Conservation (phyloP, 2,329 filamentous ascomycete species). For the Polychaeton citri region DNA sequence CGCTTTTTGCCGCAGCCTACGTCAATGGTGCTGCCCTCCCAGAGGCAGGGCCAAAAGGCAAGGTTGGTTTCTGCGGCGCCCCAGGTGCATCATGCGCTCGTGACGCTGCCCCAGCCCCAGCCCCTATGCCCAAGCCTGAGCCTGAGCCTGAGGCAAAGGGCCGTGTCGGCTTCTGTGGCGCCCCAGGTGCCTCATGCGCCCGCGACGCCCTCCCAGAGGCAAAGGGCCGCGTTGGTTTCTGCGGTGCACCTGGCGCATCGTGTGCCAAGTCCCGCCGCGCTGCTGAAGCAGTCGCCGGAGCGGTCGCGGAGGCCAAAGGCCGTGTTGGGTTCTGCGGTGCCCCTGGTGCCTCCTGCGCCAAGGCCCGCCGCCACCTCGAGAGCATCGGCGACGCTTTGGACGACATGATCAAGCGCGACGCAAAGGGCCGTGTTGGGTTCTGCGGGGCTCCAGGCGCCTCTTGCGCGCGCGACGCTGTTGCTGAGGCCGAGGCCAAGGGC, state of each 20-base stretch:
- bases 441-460: constrained; percentile 28
- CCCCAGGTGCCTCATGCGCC: constrained; percentile 29
- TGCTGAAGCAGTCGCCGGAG: constrained; percentile 26
- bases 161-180: constrained; percentile 21
- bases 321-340: constrained; percentile 23
- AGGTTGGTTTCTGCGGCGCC: neutral
- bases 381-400: constrained; percentile 25
- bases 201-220: constrained; percentile 1
- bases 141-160: too few species aligned
- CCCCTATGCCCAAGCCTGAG: constrained; percentile 9
- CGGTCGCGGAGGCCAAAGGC: constrained; percentile 10
- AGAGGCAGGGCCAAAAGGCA: constrained; percentile 1
- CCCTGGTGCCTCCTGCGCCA: constrained; percentile 30
- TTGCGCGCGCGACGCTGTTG: constrained; percentile 27
- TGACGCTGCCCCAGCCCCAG: too few species aligned
- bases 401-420: constrained; percentile 9
- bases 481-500: constrained; percentile 20
- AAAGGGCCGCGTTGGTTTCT: constrained; percentile 4
- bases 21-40: neutral
- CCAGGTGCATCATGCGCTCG: neutral
- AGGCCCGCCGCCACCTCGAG: constrained; percentile 32
- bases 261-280: constrained; percentile 25
- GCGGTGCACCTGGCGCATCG: constrained; percentile 7
- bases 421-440: constrained; percentile 12
- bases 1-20: constrained; percentile 9